Evolutionary conservation across 1,284 basidiomycete species (phyloP), one percentile per base, ranked within the genome.

Genomic region (Pseudomicrostroma phylloplanum): DNA sequence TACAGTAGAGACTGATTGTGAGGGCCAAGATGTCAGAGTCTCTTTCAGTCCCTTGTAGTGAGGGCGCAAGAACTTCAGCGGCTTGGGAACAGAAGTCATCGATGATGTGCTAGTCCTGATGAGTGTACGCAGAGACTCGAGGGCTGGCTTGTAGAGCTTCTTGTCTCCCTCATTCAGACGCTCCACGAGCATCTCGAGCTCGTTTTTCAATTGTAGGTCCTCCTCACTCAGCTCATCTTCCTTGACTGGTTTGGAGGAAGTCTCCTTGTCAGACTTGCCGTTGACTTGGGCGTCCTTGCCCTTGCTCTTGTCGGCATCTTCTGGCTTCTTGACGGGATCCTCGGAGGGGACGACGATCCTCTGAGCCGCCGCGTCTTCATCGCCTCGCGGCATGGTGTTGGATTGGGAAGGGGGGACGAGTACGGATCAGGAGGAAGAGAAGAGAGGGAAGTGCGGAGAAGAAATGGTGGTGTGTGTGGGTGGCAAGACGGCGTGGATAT

Each of bases 11-110:
- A 60, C 63, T 6, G 55, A 40, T 12, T 65, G 60, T 9, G 48
- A n/a, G 25, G 62, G 59, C 76, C 75, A 77, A n/a, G 64, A 40
- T 17, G 67, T 58, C 51, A 76, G 78, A 12, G 78, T 67, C n/a
- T 64, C 56, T 64, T 78, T 77, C 59, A 99, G 84, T 67, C 89
- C 89, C 49, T 89, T 89, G 80, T 96, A 98, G 78, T 93, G 89
- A 30, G 93, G 94, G 65, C 93, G 88, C 56, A 99, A 85, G 82
- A 98, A 99, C 82, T 99, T 99, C 67, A 99, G 86, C 41, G 96
- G 96, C 83, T 99, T 98, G 2, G 96, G 96, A 13, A 99, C 96
- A 15, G 91, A 94, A n/a, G 96, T 99, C 94, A 99, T 97, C 7
- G 92, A 97, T 21, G 91, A 94, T 3, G 96, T 99, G 23, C 92